Conservation (phyloP, 306 rosid genomes). For the Citrullus colocynthis region DNA sequence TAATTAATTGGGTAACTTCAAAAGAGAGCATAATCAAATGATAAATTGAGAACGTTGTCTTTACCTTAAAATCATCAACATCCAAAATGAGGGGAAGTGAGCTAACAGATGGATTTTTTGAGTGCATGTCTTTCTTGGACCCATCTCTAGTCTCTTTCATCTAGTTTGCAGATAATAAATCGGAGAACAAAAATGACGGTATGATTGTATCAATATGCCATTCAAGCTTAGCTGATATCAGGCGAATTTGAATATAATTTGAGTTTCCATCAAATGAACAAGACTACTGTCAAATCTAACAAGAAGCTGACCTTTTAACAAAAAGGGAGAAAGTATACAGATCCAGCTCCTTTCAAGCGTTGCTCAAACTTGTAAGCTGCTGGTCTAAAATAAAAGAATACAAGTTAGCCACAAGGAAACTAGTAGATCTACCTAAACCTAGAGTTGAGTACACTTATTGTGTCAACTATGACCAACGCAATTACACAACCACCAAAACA, state of each 20-base stretch:
- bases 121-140: conserved; percentile 9
- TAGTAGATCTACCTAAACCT: background rate
- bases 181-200: background rate
- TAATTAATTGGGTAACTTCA: background rate
- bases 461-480: background rate
- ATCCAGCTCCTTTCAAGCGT: conserved; percentile 1
- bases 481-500: background rate
- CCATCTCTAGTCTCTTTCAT: conserved; percentile 69
- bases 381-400: background rate
- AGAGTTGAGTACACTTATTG: background rate
- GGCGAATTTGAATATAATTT: background rate
- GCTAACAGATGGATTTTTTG: conserved; percentile 36
- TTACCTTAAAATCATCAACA: conserved; percentile 87
- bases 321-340: background rate
- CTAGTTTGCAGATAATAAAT: conserved; percentile 12
- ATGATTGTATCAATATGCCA: background rate
- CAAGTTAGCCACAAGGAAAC: background rate
- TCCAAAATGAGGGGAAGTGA: conserved; percentile 81
- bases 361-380: background rate
- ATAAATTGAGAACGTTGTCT: background rate
- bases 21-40: background rate
- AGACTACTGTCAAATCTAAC: background rate
- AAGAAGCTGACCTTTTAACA: conserved; percentile 6
- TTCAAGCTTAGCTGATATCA: background rate
- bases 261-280: background rate